Evolutionary conservation across 176 grass and related monocot genomes (phyloP), one percentile per base, ranked within the genome.

Genomic region (Pharus latifolius): DNA sequence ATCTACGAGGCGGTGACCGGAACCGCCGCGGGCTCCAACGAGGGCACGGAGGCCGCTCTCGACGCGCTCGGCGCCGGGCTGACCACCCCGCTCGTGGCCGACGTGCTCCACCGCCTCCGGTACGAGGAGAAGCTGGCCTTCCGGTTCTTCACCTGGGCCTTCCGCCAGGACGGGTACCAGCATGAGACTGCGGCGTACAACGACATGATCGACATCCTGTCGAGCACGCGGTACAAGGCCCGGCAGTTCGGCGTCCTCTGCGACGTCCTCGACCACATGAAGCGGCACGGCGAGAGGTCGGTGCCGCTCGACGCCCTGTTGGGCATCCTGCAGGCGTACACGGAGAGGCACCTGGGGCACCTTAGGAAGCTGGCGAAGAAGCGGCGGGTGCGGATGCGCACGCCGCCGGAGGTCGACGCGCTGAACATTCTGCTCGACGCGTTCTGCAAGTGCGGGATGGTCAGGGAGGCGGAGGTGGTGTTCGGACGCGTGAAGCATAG

Each of bases 121-220:
- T 98, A 98, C 49, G 90, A 98, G 62, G 95, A 98, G 79, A 93
- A 88, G 78, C 75, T 93, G 56, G 84, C 90, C 15, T 93, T 98
- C 70, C 60, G 84, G 10, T 98, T 98, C 79, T 93, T 98, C 75
- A 75, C 76, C 28, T 98, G 90, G 87, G 84, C 77, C 0, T 73
- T 77, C 14, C 76, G 65, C 51, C 87, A 85, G 78, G 71, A 71
- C n/a, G 76, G 53, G 12, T 98, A 98, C 75, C 57, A 10, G 56
- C 95, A 98, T 60, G 78, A 88, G 28, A 74, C 84, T 7, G 30
- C 18, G n/a, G 78, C 74, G 7, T 98, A 93, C 72, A 88, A 83
- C 73, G 79, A 83, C 44, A 80, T 98, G 67, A 93, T 98, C 42
- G 95, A 98, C 53, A 73, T 93, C 55, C 85, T 98, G 66, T 98